Evolutionary conservation across 495 filamentous ascomycete species (phyloP).

Genomic region (Penicillium coffeae): DNA sequence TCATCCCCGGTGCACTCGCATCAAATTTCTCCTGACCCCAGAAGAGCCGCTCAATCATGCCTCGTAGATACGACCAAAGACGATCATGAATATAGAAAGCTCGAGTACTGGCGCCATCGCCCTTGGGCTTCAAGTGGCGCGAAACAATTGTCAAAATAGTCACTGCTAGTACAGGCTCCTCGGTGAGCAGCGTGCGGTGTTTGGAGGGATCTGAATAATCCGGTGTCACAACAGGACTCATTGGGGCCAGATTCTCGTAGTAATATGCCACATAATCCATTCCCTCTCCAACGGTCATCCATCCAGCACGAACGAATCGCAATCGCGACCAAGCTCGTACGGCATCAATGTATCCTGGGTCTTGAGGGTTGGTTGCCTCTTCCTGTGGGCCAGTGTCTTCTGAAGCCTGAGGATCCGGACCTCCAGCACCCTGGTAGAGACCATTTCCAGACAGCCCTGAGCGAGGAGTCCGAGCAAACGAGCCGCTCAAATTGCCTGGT

Average conservation of each 20-base stretch:
- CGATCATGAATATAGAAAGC: slow-evolving; percentile 90
- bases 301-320: slow-evolving; percentile 89
- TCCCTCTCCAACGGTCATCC: slow-evolving; percentile 91
- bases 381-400: slow-evolving; percentile 28
- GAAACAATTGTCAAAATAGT: slow-evolving; percentile 89
- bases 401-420: slow-evolving; percentile 27
- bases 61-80: slow-evolving; percentile 90
- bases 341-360: slow-evolving; percentile 53
- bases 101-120: slow-evolving; percentile 77
- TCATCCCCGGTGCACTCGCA: slow-evolving; percentile 78
- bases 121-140: slow-evolving; percentile 71
- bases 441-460: slow-evolving; percentile 28
- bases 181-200: slow-evolving; percentile 72
- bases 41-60: slow-evolving; percentile 90
- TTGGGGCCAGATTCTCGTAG: slow-evolving; percentile 79
- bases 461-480: slow-evolving; percentile 33
- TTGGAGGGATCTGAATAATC: slow-evolving; percentile 71
- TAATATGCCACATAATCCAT: slow-evolving; percentile 94
- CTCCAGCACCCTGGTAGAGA: slow-evolving; percentile 29
- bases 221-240: slow-evolving; percentile 87
- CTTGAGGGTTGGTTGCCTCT: slow-evolving; percentile 22
- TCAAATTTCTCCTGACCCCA: slow-evolving; percentile 96
- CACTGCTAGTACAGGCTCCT: slow-evolving; percentile 88
- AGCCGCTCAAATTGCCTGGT: slow-evolving; percentile 34
- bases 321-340: slow-evolving; percentile 84